phyloP scores from a whole-genome alignment of 2,329 filamentous ascomycete species.

The Aspergillus sp. region DNA sequence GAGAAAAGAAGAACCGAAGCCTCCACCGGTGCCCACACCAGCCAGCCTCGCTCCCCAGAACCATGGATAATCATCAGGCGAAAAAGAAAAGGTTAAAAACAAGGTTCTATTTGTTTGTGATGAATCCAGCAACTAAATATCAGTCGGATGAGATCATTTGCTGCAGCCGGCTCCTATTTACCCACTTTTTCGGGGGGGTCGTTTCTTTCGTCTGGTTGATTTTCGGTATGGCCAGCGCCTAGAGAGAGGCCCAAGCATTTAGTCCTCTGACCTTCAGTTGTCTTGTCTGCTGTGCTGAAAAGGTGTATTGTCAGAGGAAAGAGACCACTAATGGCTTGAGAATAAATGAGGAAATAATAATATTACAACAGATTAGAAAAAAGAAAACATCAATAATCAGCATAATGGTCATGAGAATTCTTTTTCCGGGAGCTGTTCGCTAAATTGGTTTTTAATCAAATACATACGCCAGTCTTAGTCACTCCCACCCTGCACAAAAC shows the following conservation, averaged over 20 bases:
- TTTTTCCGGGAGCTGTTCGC: not conserved
- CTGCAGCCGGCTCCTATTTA: conserved; percentile 10
- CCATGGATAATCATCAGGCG: conserved; percentile 27
- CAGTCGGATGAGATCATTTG: conserved; percentile 15
- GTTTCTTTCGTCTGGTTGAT: conserved; percentile 9
- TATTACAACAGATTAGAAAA: not conserved
- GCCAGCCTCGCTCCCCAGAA: conserved; percentile 17
- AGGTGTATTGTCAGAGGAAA: no score
- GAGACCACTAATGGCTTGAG: no score
- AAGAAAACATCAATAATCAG: not conserved
- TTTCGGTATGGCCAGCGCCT: conserved; percentile 15
- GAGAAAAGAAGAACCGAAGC: not conserved
- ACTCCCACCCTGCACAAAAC: conserved; percentile 13
- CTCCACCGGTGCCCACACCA: not conserved
- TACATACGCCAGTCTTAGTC: not conserved
- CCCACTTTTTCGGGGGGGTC: conserved; percentile 6
- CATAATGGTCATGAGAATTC: not conserved
- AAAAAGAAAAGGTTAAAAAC: conserved; percentile 23
- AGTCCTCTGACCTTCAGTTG: not conserved
- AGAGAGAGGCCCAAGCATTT: conserved; percentile 13
- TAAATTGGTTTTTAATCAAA: not conserved
- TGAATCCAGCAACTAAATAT: conserved; percentile 7
- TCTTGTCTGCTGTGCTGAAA: no score
- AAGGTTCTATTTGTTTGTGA: conserved; percentile 19
- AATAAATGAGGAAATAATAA: not conserved